Base-by-base conservation (phyloP, 129 eudicot species). In the Heracleum sosnowskyi region DNA sequence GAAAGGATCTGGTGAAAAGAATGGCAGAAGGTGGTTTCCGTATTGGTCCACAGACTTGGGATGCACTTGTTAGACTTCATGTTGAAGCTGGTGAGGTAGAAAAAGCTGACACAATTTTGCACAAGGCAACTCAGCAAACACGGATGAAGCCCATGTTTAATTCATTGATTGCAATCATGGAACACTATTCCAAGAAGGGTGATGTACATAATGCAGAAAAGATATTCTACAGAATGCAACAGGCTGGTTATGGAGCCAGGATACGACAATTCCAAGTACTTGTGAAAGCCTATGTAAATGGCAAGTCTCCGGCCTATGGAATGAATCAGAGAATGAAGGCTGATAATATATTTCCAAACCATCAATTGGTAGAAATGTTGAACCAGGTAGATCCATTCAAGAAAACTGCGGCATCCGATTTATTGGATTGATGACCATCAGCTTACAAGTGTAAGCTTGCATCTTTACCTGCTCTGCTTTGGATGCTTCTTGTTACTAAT, bases 181-280 rank as follows among this genome's bases (percentile, higher is more conserved):
- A 88, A 8, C 86, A 89, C 24, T 94, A 89, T 86, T 85, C 96
- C 0, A 86, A 73, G 55, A 86, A 82, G 24, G 98, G 98, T 0
- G 97, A 94, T 57, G 75, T 94, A n/a, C 93, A 90, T 74, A 91
- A 88, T 62, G 80, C 96, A 5, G 97, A 94, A 79, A 91, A 90
- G 75, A 84, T 94, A 36, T 91, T 94, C 69, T 83, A 78, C 28
- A 86, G 83, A 84, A 83, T 94, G 98, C 84, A 86, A 74, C 88
- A 76, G 74, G 87, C 74, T 18, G 98, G 98, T 18, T 94, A 88
- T 81, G 83, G 44, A 16, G 66, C 84, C 3, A 78, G 89, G 73
- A 17, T 73, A 13, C 76, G 60, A 66, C 90, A 78, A 26, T 94
- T 82, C 80, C 84, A 82, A 5, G 1, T 76, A 13, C 91, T 94